These are phyloP conservation scores for Agarophyton chilense DNA, from an alignment of 23 red algal species.

Conservation along the genomic window DNA sequence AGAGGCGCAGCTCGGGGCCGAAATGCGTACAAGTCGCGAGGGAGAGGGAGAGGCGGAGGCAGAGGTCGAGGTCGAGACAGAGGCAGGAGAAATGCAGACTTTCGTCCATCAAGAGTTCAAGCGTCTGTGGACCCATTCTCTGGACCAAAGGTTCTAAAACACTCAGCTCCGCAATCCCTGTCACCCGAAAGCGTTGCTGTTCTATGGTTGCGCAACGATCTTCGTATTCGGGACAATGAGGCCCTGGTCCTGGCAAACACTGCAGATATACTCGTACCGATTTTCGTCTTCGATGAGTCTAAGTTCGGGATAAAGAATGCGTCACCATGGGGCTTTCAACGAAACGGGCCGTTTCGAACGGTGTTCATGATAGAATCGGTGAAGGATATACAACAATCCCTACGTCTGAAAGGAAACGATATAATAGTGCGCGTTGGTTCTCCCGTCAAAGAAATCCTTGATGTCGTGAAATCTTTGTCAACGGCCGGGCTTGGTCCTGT, in stretches of 20 bases:
- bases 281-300: slow-evolving; percentile 74
- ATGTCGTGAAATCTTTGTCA: slow-evolving; percentile 35
- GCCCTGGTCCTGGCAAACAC: slow-evolving; percentile 62
- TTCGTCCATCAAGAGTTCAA: background rate
- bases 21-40: background rate
- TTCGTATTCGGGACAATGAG: slow-evolving; percentile 81
- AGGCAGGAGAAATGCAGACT: background rate
- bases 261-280: slow-evolving; percentile 48
- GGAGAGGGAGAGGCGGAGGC: background rate
- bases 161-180: background rate
- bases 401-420: slow-evolving; percentile 50
- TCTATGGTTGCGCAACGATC: slow-evolving; percentile 91
- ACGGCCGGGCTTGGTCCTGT: slow-evolving; percentile 34
- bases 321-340: slow-evolving; percentile 69
- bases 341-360: slow-evolving; percentile 68
- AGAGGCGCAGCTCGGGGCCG: background rate
- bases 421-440: slow-evolving; percentile 71
- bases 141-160: slow-evolving; percentile 10
- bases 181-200: slow-evolving; percentile 50
- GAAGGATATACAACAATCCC: slow-evolving; percentile 48
- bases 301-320: slow-evolving; percentile 53
- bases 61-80: background rate
- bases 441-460: slow-evolving; percentile 65
- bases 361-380: slow-evolving; percentile 78
- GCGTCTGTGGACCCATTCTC: slow-evolving; percentile 45